Conservation (phyloP, 768 basidiomycete species). For the Rhodotorula taiwanensis region DNA sequence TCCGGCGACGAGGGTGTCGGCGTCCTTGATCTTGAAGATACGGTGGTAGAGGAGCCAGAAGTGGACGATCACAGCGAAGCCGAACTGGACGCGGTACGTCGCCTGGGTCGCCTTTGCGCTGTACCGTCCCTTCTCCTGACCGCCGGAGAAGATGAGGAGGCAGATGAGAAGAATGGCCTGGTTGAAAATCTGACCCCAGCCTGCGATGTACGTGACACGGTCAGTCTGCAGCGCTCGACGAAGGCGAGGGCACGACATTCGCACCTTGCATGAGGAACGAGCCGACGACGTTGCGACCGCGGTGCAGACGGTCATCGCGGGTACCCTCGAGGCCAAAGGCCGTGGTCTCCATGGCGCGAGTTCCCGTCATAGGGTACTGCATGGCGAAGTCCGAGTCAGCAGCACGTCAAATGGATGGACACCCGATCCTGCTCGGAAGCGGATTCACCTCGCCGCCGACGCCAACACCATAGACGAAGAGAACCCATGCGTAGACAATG, state of each 20-base stretch:
- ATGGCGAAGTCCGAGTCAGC: conserved; percentile 15
- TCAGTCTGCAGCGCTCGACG: too few species aligned
- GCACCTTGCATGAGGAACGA: conserved; percentile 49
- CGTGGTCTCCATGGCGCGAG: conserved; percentile 45
- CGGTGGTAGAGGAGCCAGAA: conserved; percentile 49
- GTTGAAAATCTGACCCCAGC: conserved; percentile 30
- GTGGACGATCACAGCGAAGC: conserved; percentile 47
- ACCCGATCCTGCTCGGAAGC: background rate
- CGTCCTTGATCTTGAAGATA: conserved; percentile 45
- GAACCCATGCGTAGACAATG: conserved; percentile 45
- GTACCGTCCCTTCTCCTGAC: conserved; percentile 37
- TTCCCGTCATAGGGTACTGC: conserved; percentile 48
- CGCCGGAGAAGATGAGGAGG: conserved; percentile 46
- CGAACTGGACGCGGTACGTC: conserved; percentile 49
- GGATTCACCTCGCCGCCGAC: conserved; percentile 30
- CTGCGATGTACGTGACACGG: background rate
- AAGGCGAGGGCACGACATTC: conserved; percentile 27
- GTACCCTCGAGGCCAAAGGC: conserved; percentile 38
- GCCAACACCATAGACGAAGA: conserved; percentile 48
- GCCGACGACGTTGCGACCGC: conserved; percentile 47
- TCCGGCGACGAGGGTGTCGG: conserved; percentile 40
- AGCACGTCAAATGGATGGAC: too few species aligned
- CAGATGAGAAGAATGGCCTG: conserved; percentile 46
- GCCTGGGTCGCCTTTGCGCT: conserved; percentile 43
- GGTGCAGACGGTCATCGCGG: conserved; percentile 47